Evolutionary conservation across 2,329 filamentous ascomycete species (phyloP).

Genomic region (Apiospora saccharicola): DNA sequence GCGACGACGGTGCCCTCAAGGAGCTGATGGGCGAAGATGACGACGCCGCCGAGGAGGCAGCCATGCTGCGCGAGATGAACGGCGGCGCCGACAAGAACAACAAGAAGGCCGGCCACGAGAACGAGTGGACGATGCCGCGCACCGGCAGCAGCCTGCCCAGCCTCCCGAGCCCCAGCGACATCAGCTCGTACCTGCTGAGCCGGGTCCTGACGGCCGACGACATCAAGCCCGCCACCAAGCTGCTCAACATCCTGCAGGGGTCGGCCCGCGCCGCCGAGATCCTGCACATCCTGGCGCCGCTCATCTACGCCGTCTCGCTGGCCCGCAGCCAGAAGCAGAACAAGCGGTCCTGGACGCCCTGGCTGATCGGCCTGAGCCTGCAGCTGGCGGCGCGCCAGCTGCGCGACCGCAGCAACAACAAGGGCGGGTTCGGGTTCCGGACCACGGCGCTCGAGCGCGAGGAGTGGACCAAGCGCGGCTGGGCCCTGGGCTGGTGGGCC

Average conservation of each 20-base stretch:
- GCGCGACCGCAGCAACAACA: conserved; percentile 62
- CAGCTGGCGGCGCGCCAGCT: conserved; percentile 92
- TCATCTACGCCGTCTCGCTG: conserved; percentile 86
- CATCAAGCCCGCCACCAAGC: conserved; percentile 87
- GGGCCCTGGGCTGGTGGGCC: conserved; percentile 93
- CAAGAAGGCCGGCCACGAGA: conserved; percentile 58
- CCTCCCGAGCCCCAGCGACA: conserved; percentile 81
- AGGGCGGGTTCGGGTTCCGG: conserved; percentile 61
- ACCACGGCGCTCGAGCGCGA: conserved; percentile 90
- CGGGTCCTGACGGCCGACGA: conserved; percentile 95
- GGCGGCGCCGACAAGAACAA: conserved; percentile 46
- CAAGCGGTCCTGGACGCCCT: conserved; percentile 87
- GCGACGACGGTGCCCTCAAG: conserved; percentile 52
- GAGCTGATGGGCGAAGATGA: conserved; percentile 49
- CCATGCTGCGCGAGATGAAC: conserved; percentile 46
- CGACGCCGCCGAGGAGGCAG: conserved; percentile 43
- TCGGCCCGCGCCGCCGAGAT: conserved; percentile 80
- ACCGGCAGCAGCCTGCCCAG: conserved; percentile 87
- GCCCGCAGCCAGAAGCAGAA: conserved; percentile 73
- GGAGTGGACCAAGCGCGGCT: conserved; percentile 86
- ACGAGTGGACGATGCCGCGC: conserved; percentile 90
- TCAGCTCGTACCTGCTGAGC: conserved; percentile 84
- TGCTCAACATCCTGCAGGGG: conserved; percentile 85
- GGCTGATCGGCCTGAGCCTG: conserved; percentile 84
- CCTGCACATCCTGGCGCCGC: conserved; percentile 88